Evolutionary conservation across 352 stramenopile genomes (phyloP).

Genomic region (Globisporangium nagaii): DNA sequence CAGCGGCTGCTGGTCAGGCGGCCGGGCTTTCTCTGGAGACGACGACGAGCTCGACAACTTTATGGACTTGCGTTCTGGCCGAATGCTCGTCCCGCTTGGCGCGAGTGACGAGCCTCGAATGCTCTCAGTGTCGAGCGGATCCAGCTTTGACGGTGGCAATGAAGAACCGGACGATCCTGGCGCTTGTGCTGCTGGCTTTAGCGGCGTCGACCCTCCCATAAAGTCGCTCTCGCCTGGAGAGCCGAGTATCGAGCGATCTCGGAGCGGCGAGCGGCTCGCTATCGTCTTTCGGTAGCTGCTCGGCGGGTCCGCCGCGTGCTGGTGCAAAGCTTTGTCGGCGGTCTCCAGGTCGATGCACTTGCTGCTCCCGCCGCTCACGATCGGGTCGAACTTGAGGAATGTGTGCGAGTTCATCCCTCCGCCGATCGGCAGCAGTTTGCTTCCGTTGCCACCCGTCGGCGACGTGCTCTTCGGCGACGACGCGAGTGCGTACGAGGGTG

Average conservation of each 20-base stretch:
- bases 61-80: slow-evolving; percentile 3
- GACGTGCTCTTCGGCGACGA: slow-evolving; percentile 2
- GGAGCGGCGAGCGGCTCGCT: slow-evolving; percentile 1
- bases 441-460: background rate
- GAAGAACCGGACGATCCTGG: background rate
- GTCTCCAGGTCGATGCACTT: background rate
- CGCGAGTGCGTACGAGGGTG: background rate
- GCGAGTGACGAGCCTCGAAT: slow-evolving; percentile 1
- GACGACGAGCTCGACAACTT: background rate
- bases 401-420: background rate
- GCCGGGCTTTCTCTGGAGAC: background rate
- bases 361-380: slow-evolving; percentile 1
- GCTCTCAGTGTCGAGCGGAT: slow-evolving; percentile 7
- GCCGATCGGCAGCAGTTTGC: slow-evolving; percentile 5
- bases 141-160: slow-evolving; percentile 1
- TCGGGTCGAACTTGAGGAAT: slow-evolving; percentile 8
- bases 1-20: slow-evolving; percentile 2
- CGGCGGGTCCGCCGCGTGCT: background rate
- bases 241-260: background rate
- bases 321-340: background rate
- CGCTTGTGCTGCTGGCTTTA: background rate
- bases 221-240: background rate
- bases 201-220: too few species aligned
- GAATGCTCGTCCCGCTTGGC: background rate
- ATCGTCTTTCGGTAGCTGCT: slow-evolving; percentile 1